phyloP scores from a whole-genome alignment of 1,284 basidiomycete genomes.

The Leccinum subatratum region DNA sequence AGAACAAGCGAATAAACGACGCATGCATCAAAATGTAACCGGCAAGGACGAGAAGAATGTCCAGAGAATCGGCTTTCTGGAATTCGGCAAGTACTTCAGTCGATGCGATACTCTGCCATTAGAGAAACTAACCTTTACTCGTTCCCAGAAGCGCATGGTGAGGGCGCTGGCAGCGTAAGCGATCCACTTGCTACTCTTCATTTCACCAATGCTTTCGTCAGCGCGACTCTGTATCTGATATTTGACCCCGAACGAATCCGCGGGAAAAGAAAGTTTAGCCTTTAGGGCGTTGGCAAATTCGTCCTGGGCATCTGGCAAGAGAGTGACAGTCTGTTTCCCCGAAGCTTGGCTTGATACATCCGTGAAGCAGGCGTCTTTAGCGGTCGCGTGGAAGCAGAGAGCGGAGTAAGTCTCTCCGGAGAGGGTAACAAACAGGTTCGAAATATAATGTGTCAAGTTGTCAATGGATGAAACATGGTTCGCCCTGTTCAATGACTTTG shows the following conservation, averaged over 20 bases:
- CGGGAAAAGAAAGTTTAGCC: conserved; percentile 31
- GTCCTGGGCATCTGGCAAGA: conserved; percentile 47
- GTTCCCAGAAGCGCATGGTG: conserved; percentile 79
- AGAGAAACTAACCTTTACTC: conserved; percentile 63
- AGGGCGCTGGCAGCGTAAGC: conserved; percentile 80
- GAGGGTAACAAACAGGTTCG: conserved; percentile 38
- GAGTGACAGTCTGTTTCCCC: conserved; percentile 48
- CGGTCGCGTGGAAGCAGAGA: conserved; percentile 34
- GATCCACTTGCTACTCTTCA: conserved; percentile 79
- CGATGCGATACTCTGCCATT: neutral
- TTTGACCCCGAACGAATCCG: conserved; percentile 39
- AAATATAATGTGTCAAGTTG: conserved; percentile 47
- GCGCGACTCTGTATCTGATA: conserved; percentile 41
- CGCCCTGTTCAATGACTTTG: conserved; percentile 27
- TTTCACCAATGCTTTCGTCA: conserved; percentile 53
- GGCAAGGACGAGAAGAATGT: conserved; percentile 92
- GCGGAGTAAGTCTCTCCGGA: conserved; percentile 38
- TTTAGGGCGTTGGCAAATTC: conserved; percentile 49
- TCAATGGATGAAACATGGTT: conserved; percentile 39
- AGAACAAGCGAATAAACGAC: conserved; percentile 88
- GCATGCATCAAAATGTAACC: conserved; percentile 96
- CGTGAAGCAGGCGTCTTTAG: conserved; percentile 40
- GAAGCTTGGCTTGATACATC: conserved; percentile 30
- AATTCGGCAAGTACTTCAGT: conserved; percentile 11
- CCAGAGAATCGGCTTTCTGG: conserved; percentile 89